Base-by-base conservation (phyloP, 176 grass and related monocot species). In the Hordeum marinum region DNA sequence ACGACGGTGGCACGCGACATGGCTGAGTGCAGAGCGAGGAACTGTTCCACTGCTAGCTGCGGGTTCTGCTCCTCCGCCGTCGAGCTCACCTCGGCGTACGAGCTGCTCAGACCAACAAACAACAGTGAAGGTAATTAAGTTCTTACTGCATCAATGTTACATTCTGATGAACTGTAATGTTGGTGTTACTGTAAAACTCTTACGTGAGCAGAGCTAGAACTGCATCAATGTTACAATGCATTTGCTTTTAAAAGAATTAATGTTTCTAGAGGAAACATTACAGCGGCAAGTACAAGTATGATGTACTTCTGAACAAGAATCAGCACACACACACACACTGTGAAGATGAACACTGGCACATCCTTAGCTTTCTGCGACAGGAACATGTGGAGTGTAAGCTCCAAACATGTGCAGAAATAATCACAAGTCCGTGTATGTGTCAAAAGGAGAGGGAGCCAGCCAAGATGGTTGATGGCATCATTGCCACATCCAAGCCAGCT, bases 11-110 rank as follows among this genome's bases (percentile, higher is more conserved):
- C 88, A 21, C 84, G 93, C 21, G 85, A 86, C 77, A 96, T 85
- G 14, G 88, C 72, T 36, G 88, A 90, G 36, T 96, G 90, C 26
- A 99, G 82, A 57, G 90, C 61, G n/a, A 99, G 88, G 73, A 99
- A 99, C 63, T 92, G 91, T 77, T 99, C 96, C 10, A 99, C 96
- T 4, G 93, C 88, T 35, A 79, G 88, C 75, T 91, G 93, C 4
- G 96, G 96, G 17, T 95, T 93, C 65, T 99, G 93, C 72, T 96
- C 88, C 82, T 88, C 90, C 12, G 91, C 91, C 15, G 81, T 89
- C 63, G 91, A 92, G 79, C 83, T 90, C 86, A 99, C 83, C 63
- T 96, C 93, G 8, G 91, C 87, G 27, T 96, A 98, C 27, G 85
- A 84, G 85, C 96, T 98, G 88, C 69, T 43, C 72, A 76, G 43